These are phyloP conservation scores for Rhizopogon salebrosus DNA, from an alignment of 768 basidiomycete species.

Conservation along the genomic window DNA sequence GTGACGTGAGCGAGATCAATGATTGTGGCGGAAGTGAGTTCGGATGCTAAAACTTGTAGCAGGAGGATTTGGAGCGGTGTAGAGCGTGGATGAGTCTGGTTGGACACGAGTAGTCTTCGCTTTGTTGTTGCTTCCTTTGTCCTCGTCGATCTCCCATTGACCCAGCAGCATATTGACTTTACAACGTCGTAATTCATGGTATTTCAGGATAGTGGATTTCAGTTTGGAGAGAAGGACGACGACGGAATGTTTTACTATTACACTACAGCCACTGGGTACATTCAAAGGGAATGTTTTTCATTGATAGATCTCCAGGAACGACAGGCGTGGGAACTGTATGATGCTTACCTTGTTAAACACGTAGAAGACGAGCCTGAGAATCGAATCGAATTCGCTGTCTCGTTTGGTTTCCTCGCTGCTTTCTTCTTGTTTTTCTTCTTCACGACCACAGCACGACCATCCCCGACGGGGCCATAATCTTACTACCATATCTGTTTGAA, in stretches of 20 bases:
- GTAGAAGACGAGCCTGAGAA: conserved; percentile 9
- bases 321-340: conserved; percentile 24
- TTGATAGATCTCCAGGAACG: too few relatives aligned
- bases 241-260: too few relatives aligned
- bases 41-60: neutral
- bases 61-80: conserved; percentile 23
- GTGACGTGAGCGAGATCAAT: conserved; percentile 8
- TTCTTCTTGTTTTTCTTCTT: conserved; percentile 11
- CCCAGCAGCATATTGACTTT: too few relatives aligned
- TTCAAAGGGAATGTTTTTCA: too few relatives aligned
- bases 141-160: too few relatives aligned
- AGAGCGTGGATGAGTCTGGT: conserved; percentile 16
- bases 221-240: too few relatives aligned
- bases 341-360: conserved; percentile 10
- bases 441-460: conserved; percentile 22
- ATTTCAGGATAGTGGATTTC: too few relatives aligned
- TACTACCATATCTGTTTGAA: too few relatives aligned
- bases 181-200: too few relatives aligned
- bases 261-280: too few relatives aligned
- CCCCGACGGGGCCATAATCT: conserved; percentile 1
- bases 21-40: neutral
- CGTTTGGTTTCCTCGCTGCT: conserved; percentile 11
- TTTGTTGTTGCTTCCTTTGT: neutral
- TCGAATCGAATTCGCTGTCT: conserved; percentile 7
- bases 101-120: conserved; percentile 2